Percentiles rank a stretch among this genome's conserved stretches.
Conservation (phyloP, 2,329 filamentous ascomycete genomes). For the Claviceps digitariae region DNA sequence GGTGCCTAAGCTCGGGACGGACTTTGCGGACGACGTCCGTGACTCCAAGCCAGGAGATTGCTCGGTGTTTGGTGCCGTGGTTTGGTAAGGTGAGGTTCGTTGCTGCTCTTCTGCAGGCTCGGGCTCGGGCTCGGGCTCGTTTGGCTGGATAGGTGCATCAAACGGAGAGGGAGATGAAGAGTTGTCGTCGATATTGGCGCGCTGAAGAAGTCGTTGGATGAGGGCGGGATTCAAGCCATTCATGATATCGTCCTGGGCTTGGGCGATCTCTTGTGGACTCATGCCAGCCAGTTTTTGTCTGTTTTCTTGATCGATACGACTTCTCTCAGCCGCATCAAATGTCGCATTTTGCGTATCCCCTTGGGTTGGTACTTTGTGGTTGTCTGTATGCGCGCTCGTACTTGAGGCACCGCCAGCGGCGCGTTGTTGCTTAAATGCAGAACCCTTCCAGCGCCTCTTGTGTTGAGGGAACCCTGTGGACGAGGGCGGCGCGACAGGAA, state of each 20-base stretch:
- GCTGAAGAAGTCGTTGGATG: slow-evolving; percentile 60
- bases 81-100: background rate
- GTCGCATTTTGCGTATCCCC: slow-evolving; percentile 4
- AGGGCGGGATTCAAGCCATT: slow-evolving; percentile 60
- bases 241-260: slow-evolving; percentile 70
- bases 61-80: background rate
- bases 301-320: slow-evolving; percentile 74
- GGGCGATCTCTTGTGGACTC: slow-evolving; percentile 68
- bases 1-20: background rate
- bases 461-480: slow-evolving; percentile 76
- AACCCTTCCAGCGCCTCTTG: slow-evolving; percentile 60
- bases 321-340: slow-evolving; percentile 45
- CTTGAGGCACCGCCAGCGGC: slow-evolving; percentile 12
- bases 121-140: background rate
- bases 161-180: slow-evolving; percentile 28
- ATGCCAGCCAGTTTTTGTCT: slow-evolving; percentile 58
- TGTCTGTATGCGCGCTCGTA: background rate
- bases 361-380: background rate
- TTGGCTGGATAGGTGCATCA: slow-evolving; percentile 14
- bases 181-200: slow-evolving; percentile 60
- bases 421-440: slow-evolving; percentile 60
- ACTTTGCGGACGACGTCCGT: background rate
- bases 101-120: background rate
- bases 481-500: slow-evolving; percentile 30
- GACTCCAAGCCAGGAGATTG: background rate